These are phyloP conservation scores for Brachypodium distachyon DNA, from an alignment of 202 grass and related monocot genomes.

Conservation along the genomic window DNA sequence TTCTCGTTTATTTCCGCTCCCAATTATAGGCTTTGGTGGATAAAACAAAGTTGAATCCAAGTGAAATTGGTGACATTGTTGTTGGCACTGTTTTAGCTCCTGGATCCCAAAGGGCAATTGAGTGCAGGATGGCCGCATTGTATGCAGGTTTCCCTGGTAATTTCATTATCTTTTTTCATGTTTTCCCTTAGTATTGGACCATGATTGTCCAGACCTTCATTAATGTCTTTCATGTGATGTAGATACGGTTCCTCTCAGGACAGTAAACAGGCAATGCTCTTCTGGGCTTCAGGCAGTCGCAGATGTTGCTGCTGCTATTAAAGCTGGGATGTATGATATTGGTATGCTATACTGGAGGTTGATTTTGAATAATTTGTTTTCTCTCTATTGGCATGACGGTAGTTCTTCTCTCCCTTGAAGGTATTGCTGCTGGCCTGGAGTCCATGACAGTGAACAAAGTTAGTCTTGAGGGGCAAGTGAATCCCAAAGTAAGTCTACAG, in stretches of 20 bases:
- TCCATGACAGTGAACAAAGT: conserved; percentile 72
- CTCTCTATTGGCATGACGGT: background rate
- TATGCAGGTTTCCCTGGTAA: conserved; percentile 86
- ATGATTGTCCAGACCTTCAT: background rate
- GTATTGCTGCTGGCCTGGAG: conserved; percentile 89
- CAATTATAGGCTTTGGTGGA: conserved; percentile 60
- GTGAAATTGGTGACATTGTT: conserved; percentile 87
- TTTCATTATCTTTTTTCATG: background rate
- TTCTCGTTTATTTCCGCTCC: background rate
- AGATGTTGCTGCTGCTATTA: conserved; percentile 80
- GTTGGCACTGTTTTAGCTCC: conserved; percentile 86
- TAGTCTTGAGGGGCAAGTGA: conserved; percentile 22
- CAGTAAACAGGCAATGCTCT: conserved; percentile 85
- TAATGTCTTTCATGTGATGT: conserved; percentile 18
- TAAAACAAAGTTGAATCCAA: conserved; percentile 66
- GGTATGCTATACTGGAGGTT: conserved; percentile 29
- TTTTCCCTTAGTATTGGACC: background rate
- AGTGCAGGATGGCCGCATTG: conserved; percentile 86
- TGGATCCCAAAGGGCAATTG: conserved; percentile 80
- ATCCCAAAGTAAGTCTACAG: conserved; percentile 62
- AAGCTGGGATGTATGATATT: conserved; percentile 75
- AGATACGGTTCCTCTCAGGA: conserved; percentile 93
- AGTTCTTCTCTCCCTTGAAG: conserved; percentile 29
- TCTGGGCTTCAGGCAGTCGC: conserved; percentile 95
- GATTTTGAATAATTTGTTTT: background rate